Conservation (phyloP, 495 filamentous ascomycete species). For the Schizothecium vesticola region DNA sequence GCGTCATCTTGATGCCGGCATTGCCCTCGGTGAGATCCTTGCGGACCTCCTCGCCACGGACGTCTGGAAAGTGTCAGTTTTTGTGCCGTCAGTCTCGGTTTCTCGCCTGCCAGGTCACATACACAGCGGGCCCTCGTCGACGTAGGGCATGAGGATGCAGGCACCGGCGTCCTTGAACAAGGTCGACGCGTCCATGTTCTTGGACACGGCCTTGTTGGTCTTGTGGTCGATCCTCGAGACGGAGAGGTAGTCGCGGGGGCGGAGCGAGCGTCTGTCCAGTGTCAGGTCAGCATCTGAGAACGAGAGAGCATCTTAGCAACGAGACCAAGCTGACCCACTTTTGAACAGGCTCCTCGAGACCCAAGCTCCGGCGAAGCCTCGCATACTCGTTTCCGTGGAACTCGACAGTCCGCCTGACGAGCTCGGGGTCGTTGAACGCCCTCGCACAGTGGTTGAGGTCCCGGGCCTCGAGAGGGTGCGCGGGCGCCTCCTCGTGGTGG, state of each 20-base stretch:
- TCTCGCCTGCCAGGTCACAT: conserved; percentile 20
- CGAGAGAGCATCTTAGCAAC: too few species aligned
- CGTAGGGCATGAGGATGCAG: conserved; percentile 52
- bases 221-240: conserved; percentile 41
- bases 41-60: conserved; percentile 44
- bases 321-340: neutral
- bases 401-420: conserved; percentile 27
- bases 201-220: conserved; percentile 51
- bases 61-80: conserved; percentile 27
- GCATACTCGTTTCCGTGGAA: conserved; percentile 25
- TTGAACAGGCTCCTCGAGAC: conserved; percentile 11
- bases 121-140: conserved; percentile 55
- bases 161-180: conserved; percentile 51
- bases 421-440: conserved; percentile 26
- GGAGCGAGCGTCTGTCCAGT: conserved; percentile 16
- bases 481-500: conserved; percentile 21
- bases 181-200: conserved; percentile 40
- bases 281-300: neutral
- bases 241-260: conserved; percentile 26
- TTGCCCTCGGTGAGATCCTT: conserved; percentile 51
- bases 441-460: conserved; percentile 30
- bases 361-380: conserved; percentile 18
- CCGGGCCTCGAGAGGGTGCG: conserved; percentile 22
- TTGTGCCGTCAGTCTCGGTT: neutral
- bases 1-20: conserved; percentile 50